Evolutionary conservation across 148 eudicot genomes (phyloP), one percentile per base, ranked within the genome.

Genomic region (Suaeda aralocaspica): DNA sequence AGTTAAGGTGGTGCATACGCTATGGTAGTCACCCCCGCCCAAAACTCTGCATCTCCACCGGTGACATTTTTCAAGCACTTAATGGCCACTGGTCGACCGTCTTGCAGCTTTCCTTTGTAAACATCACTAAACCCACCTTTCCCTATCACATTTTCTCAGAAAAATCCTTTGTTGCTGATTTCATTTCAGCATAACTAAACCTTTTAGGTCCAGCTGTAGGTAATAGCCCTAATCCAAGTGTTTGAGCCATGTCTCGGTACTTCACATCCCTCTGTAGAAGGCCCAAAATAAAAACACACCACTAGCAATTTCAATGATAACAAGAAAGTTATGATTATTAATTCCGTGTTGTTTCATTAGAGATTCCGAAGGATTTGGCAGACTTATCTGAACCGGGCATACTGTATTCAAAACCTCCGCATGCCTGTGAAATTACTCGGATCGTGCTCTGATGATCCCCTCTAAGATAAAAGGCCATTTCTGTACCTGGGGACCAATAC

Each of bases 1-100:
- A 78, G 64, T 92, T 92, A 19, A 92, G 86, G 73, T 92, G 97
- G 74, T 92, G 97, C 97, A 89, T 92, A 18, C 97, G 85, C 97
- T 36, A 92, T 92, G 34, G 83, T 89, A 0, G 96, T 92, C 71
- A 92, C 96, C 81, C 89, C 96, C 0, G 87, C 92, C 96, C 97
- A 89, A 60, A 92, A 92, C 57, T 92, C 96, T 0, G 84, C 76
- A 36, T 89, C 96, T 0, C 96, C 96, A 2, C 92, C 91, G 0
- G 82, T 64, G 10, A 86, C 81, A 59, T 82, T 75, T 71, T 85
- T 92, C 56, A 92, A 66, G 74, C 89, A 82, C 71, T 92, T 92
- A 41, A 92, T 89, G 0, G 92, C 97, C 26, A 92, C 89, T 12
- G 89, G 77, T 50, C 97, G 74, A 13, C 85, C 88, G 61, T 87